A percentile compares a stretch with the other conserved stretches of the same genome.
Evolutionary conservation across 441 rosid species (phyloP).

Genomic region (Pelargonium cotyledonis): DNA sequence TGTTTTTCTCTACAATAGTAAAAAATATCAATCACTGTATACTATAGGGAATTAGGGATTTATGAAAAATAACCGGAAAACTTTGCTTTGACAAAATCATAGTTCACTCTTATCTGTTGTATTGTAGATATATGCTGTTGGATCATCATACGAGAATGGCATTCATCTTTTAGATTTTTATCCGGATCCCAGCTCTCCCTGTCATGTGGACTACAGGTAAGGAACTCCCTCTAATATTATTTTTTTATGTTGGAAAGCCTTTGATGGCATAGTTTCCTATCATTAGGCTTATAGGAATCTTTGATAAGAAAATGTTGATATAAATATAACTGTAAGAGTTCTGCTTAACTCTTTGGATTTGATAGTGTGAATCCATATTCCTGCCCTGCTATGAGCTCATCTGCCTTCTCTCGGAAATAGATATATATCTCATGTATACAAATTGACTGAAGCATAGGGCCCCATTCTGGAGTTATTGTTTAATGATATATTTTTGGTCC

Average conservation of each 20-base stretch:
- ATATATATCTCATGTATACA: background rate
- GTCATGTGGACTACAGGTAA: constrained; percentile 80
- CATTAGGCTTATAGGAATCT: background rate
- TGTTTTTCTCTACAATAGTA: too few relatives aligned
- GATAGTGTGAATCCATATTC: background rate
- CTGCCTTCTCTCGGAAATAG: background rate
- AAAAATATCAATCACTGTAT: background rate
- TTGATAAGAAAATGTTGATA: background rate
- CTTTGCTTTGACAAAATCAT: background rate
- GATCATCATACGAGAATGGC: constrained; percentile 65
- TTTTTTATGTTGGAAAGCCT: background rate
- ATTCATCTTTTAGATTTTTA: constrained; percentile 86
- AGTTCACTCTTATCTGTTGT: background rate
- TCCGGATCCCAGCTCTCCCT: constrained; percentile 66
- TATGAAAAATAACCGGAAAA: background rate
- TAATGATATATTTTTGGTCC: constrained; percentile 11
- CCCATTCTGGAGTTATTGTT: constrained; percentile 4
- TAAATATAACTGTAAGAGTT: background rate
- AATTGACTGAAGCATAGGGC: background rate
- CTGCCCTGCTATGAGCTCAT: background rate
- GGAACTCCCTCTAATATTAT: constrained; percentile 14
- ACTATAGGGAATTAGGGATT: background rate
- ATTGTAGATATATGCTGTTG: constrained; percentile 68
- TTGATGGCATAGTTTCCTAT: constrained; percentile 2
- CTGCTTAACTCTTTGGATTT: background rate